Evolutionary conservation across 805 yeast genomes (phyloP).

Genomic region (Isabelozyma gotoi): DNA sequence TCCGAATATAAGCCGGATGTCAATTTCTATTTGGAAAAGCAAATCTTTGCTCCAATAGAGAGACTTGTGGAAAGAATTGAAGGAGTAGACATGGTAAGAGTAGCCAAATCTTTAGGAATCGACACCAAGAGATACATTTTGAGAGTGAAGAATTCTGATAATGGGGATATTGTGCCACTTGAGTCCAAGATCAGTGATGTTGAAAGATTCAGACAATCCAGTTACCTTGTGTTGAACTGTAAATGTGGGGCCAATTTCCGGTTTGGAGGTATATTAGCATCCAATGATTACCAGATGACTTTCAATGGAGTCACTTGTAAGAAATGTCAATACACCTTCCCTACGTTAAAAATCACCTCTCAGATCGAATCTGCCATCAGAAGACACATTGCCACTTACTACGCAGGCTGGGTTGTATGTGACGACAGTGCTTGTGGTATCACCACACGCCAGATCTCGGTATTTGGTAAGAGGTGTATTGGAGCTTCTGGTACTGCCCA

Average conservation of each 20-base stretch:
- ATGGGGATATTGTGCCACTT: slow-evolving; percentile 61
- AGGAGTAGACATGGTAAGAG: slow-evolving; percentile 77
- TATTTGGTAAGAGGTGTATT: slow-evolving; percentile 84
- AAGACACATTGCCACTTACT: slow-evolving; percentile 68
- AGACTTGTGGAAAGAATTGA: slow-evolving; percentile 82
- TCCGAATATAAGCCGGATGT: slow-evolving; percentile 67
- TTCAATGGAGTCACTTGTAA: slow-evolving; percentile 72
- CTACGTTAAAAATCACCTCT: slow-evolving; percentile 55
- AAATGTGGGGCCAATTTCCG: slow-evolving; percentile 58
- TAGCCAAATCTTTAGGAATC: slow-evolving; percentile 76
- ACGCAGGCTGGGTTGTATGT: slow-evolving; percentile 84
- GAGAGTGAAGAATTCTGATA: slow-evolving; percentile 39
- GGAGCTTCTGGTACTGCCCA: slow-evolving; percentile 59
- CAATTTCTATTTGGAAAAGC: slow-evolving; percentile 79
- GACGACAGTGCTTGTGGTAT: slow-evolving; percentile 82
- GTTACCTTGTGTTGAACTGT: slow-evolving; percentile 58
- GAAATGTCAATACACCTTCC: slow-evolving; percentile 53
- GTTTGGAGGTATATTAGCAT: slow-evolving; percentile 74
- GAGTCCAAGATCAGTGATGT: slow-evolving; percentile 79
- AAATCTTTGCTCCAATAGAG: slow-evolving; percentile 86
- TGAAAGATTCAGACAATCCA: slow-evolving; percentile 74
- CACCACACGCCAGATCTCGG: slow-evolving; percentile 80
- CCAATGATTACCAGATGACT: slow-evolving; percentile 58
- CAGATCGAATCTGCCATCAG: slow-evolving; percentile 79
- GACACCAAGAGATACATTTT: slow-evolving; percentile 63